Conservation (phyloP, 164 flowering plant species). For the Macadamia integrifolia region DNA sequence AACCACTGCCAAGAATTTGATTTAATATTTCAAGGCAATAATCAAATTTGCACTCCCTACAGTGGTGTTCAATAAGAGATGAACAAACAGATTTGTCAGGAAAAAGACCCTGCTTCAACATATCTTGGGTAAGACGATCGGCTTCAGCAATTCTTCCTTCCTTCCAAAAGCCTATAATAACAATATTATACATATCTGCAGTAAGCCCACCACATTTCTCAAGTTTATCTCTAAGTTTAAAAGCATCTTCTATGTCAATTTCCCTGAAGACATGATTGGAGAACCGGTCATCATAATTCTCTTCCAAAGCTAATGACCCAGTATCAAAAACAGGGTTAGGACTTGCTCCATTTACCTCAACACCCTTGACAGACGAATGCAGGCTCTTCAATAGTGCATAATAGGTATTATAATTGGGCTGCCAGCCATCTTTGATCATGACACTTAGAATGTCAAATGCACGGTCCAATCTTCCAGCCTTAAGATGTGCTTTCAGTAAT, state of each 20-base stretch:
- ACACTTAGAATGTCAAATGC: constrained; percentile 21
- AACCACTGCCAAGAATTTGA: constrained; percentile 1
- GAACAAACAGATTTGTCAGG: constrained; percentile 4
- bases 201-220: constrained; percentile 2
- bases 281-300: constrained; percentile 1
- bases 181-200: constrained; percentile 7
- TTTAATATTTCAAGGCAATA: constrained; percentile 8
- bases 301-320: constrained; percentile 3
- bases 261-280: constrained; percentile 7
- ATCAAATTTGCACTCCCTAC: neutral
- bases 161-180: constrained; percentile 6
- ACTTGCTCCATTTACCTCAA: neutral
- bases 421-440: constrained; percentile 22
- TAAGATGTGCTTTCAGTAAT: constrained; percentile 21
- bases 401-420: constrained; percentile 16
- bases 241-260: constrained; percentile 9
- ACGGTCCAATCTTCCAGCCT: constrained; percentile 19
- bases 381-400: constrained; percentile 16
- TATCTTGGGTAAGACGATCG: constrained; percentile 8
- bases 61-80: constrained; percentile 8
- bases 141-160: constrained; percentile 14
- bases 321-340: constrained; percentile 17
- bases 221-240: constrained; percentile 9
- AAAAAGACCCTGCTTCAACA: constrained; percentile 8
- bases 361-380: neutral